Conservation (phyloP, 257 asterid species). For the Petunia secreta region DNA sequence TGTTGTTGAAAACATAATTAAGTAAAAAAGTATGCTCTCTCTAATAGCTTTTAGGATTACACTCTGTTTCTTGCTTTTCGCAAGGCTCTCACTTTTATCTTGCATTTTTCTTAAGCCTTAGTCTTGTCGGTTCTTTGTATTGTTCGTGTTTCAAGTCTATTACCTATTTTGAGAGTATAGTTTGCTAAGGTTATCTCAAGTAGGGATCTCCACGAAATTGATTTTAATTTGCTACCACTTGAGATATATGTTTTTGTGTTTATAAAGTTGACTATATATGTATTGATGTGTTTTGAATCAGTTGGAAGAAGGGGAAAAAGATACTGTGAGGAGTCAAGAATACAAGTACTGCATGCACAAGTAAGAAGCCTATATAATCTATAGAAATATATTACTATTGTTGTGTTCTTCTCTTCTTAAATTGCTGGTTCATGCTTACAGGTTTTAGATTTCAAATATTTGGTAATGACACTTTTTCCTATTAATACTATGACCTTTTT, state of each 20-base stretch:
- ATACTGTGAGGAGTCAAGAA: constrained; percentile 71
- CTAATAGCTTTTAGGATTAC: too few species aligned
- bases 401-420: neutral
- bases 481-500: neutral
- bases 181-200: too few species aligned
- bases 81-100: too few species aligned
- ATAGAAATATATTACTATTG: neutral
- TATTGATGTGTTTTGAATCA: constrained; percentile 38
- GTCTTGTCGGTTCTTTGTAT: too few species aligned
- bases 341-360: constrained; percentile 95
- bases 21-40: too few species aligned
- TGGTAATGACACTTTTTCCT: neutral
- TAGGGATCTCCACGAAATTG: too few species aligned
- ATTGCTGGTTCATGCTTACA: neutral
- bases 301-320: constrained; percentile 98
- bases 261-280: neutral
- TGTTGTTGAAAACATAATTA: too few species aligned
- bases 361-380: constrained; percentile 38
- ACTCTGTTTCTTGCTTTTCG: too few species aligned
- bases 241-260: neutral
- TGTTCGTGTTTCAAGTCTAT: too few species aligned
- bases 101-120: neutral
- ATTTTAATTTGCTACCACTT: too few species aligned
- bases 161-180: too few species aligned
- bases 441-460: neutral